phyloP scores from a whole-genome alignment of 1,139 yeast species.

The Chernovozyma aurita region DNA sequence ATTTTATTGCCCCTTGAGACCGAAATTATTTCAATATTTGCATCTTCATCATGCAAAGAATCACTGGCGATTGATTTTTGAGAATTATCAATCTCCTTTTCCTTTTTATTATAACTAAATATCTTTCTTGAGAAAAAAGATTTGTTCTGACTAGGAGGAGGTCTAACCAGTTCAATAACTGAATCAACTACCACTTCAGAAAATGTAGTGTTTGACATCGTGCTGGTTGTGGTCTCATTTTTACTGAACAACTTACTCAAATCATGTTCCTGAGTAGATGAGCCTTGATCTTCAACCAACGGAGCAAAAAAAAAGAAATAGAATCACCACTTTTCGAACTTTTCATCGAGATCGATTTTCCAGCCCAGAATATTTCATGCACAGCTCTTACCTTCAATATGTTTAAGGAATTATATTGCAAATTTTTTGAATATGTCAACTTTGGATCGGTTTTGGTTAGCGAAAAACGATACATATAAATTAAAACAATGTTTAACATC shows the following conservation, averaged over 20 bases:
- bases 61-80: too few relatives aligned
- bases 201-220: too few relatives aligned
- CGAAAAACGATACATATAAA: neutral
- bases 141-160: neutral
- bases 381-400: neutral
- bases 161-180: too few relatives aligned
- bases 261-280: neutral
- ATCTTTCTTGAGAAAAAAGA: conserved; percentile 3
- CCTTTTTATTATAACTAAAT: neutral
- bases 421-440: neutral
- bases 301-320: conserved; percentile 2
- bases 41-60: too few relatives aligned
- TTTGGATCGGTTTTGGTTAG: neutral
- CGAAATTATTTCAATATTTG: conserved; percentile 4
- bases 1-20: conserved; percentile 1
- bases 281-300: neutral
- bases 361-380: conserved; percentile 6
- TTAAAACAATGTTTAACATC: conserved; percentile 1
- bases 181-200: too few relatives aligned
- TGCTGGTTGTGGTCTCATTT: too few relatives aligned
- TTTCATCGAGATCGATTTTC: neutral
- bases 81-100: neutral
- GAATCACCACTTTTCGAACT: neutral
- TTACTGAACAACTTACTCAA: neutral
- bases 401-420: neutral